phyloP scores from a whole-genome alignment of 2,329 filamentous ascomycete species.

The Neodidymelliopsis sp. region DNA sequence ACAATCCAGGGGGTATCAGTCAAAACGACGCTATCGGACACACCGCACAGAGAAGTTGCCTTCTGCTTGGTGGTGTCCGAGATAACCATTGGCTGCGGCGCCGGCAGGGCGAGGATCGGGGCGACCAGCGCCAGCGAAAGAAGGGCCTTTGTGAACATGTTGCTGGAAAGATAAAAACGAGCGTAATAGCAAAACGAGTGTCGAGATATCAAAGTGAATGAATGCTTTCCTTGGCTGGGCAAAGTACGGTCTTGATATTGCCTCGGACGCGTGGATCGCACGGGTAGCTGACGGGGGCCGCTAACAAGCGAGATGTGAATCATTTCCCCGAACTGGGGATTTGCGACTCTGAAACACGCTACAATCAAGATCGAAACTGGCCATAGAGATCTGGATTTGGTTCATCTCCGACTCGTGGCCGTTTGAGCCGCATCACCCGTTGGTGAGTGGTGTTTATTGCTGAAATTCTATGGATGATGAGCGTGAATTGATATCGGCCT shows the following conservation, averaged over 20 bases:
- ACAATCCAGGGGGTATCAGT: conserved; percentile 55
- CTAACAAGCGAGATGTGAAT: conserved; percentile 12
- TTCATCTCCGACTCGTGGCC: conserved; percentile 7
- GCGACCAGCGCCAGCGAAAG: conserved; percentile 22
- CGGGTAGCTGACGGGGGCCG: background rate
- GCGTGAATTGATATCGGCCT: too few relatives aligned
- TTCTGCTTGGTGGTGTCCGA: conserved; percentile 23
- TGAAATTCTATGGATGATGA: too few relatives aligned
- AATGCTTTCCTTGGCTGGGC: background rate
- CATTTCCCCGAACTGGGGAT: conserved; percentile 12
- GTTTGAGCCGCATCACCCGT: conserved; percentile 3
- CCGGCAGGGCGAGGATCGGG: conserved; percentile 15
- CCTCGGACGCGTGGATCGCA: conserved; percentile 1
- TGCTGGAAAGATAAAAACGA: background rate
- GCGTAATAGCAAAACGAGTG: background rate
- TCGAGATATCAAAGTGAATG: conserved; percentile 2
- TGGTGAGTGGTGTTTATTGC: background rate
- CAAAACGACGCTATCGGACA: conserved; percentile 39
- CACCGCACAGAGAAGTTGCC: conserved; percentile 25
- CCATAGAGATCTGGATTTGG: background rate
- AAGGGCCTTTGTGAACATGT: conserved; percentile 13
- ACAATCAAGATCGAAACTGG: conserved; percentile 2
- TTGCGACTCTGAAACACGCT: conserved; percentile 10
- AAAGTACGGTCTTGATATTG: background rate
- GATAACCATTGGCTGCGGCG: conserved; percentile 23